A percentile compares a stretch with the other conserved stretches of the same genome.
Evolutionary conservation across 768 basidiomycete genomes (phyloP).

Genomic region (Candolleomyces aberdarensis): DNA sequence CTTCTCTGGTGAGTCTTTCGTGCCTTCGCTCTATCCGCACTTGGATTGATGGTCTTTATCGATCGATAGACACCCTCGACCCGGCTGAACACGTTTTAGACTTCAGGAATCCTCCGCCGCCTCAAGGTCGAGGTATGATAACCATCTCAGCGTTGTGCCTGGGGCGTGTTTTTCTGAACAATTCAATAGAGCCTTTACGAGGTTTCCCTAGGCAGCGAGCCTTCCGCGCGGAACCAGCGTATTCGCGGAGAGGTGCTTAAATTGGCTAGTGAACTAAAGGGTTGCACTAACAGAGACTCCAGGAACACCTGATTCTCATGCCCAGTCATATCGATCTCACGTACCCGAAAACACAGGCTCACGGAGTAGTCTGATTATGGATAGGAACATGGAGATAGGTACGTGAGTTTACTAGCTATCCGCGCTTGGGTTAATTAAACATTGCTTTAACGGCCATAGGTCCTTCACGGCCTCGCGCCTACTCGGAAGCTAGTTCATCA

Average conservation of each 20-base stretch:
- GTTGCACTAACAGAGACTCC: background rate
- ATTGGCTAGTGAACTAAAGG: background rate
- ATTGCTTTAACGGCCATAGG: background rate
- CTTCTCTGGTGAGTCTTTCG: background rate
- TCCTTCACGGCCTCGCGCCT: background rate
- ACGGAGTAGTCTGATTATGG: background rate
- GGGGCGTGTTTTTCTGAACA: background rate
- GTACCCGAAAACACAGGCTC: conserved; percentile 1
- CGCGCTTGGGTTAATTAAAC: background rate
- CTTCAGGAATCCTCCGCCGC: conserved; percentile 4
- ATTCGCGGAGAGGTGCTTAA: conserved; percentile 1
- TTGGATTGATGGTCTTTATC: background rate
- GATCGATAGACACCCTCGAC: conserved; percentile 5
- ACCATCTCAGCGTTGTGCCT: background rate
- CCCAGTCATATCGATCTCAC: conserved; percentile 6
- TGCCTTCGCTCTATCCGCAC: background rate
- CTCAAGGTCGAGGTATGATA: conserved; percentile 3
- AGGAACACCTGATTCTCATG: conserved; percentile 5
- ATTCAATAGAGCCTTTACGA: background rate
- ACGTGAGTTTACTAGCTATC: background rate
- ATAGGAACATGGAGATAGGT: background rate
- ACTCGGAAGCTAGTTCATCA: background rate
- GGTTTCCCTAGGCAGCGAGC: background rate
- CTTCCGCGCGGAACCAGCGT: background rate
- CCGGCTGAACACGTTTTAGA: conserved; percentile 6